Conservation (phyloP, 371 early-diverging fungal species). For the Syncephalastrum sp. region DNA sequence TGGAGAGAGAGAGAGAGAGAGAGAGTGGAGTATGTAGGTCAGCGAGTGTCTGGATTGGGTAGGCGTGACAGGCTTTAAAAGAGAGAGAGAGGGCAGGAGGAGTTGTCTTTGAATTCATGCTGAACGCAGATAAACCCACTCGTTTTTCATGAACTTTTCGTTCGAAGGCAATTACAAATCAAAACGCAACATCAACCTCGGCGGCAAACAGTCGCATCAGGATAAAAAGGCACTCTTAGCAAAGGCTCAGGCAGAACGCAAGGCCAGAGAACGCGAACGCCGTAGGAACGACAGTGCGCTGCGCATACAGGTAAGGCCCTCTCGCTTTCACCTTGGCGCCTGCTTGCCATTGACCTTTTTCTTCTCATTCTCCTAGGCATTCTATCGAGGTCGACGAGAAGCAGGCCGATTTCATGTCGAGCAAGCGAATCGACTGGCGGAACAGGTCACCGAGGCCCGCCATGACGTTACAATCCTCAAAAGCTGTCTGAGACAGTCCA, state of each 20-base stretch:
- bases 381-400: conserved; percentile 37
- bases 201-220: conserved; percentile 63
- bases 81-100: too few relatives aligned
- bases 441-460: neutral
- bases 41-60: too few relatives aligned
- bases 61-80: too few relatives aligned
- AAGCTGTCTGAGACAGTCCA: too few relatives aligned
- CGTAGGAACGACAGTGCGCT: conserved; percentile 53
- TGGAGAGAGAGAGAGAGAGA: too few relatives aligned
- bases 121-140: neutral
- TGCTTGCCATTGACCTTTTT: neutral
- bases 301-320: conserved; percentile 60
- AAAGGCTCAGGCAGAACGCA: conserved; percentile 76
- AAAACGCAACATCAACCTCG: conserved; percentile 77
- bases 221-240: conserved; percentile 68
- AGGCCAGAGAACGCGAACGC: conserved; percentile 72
- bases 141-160: conserved; percentile 41
- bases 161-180: conserved; percentile 77
- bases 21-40: too few relatives aligned
- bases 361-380: conserved; percentile 22
- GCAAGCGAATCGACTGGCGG: conserved; percentile 11
- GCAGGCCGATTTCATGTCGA: conserved; percentile 16
- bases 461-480: too few relatives aligned
- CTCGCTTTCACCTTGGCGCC: neutral
- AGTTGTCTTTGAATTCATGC: too few relatives aligned